Conservation (phyloP, 805 yeast species). For the Wickerhamomyces kurtzmanii region DNA sequence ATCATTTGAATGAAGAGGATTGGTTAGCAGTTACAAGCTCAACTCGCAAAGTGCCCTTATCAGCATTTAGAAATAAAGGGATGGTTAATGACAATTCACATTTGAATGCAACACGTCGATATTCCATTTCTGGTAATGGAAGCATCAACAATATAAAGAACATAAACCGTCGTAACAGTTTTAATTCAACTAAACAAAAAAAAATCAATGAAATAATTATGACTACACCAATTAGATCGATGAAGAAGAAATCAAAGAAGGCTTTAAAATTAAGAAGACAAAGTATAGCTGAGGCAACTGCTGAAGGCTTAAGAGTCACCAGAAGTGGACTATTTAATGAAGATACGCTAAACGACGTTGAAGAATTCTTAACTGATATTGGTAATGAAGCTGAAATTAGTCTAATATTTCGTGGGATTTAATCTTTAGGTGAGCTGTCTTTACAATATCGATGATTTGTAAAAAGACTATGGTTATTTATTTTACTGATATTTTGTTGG, state of each 20-base stretch:
- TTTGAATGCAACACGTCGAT: constrained; percentile 16
- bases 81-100: constrained; percentile 21
- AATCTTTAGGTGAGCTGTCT: too few relatives aligned
- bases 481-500: too few relatives aligned
- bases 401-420: constrained; percentile 20
- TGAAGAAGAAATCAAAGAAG: constrained; percentile 12
- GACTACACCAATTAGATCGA: constrained; percentile 10
- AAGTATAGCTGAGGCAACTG: constrained; percentile 64
- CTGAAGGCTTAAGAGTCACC: constrained; percentile 68
- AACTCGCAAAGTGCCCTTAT: constrained; percentile 60
- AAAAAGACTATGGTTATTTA: too few relatives aligned
- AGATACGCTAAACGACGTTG: constrained; percentile 64
- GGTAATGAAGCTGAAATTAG: constrained; percentile 31
- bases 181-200: constrained; percentile 5
- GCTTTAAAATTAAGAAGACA: constrained; percentile 43
- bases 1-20: constrained; percentile 21
- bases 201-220: constrained; percentile 8
- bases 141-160: constrained; percentile 4
- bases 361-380: constrained; percentile 50
- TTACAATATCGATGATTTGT: constrained; percentile 1
- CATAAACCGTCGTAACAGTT: constrained; percentile 1
- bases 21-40: constrained; percentile 25
- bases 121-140: constrained; percentile 5
- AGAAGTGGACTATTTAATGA: constrained; percentile 72
- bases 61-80: constrained; percentile 85